Conservation (phyloP, 2,329 filamentous ascomycete genomes). For the Pseudocercospora pini-densiflorae region DNA sequence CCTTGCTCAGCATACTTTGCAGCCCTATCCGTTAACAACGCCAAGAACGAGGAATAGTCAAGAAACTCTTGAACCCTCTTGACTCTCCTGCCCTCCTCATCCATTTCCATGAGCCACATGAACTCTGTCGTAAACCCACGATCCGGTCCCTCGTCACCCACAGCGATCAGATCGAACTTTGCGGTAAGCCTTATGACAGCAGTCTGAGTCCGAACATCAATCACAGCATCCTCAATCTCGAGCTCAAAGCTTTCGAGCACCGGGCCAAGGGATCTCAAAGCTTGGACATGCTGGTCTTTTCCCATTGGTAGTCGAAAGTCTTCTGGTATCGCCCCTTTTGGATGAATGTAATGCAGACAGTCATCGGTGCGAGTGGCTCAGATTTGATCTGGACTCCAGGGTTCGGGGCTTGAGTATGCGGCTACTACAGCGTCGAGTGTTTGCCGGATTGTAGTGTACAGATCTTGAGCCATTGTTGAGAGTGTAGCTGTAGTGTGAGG, state of each 20-base stretch:
- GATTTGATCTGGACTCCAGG: slow-evolving; percentile 5
- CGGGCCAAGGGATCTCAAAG: background rate
- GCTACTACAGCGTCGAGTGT: slow-evolving; percentile 2
- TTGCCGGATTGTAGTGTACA: background rate
- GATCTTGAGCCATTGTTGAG: slow-evolving; percentile 11
- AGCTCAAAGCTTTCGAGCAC: background rate
- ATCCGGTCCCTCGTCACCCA: background rate
- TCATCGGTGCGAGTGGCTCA: slow-evolving; percentile 7
- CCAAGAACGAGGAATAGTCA: background rate
- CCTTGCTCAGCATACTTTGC: background rate
- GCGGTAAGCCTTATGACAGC: background rate
- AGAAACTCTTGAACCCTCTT: slow-evolving; percentile 12
- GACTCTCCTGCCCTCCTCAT: slow-evolving; percentile 4
- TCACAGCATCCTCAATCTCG: background rate
- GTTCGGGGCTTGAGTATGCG: slow-evolving; percentile 11
- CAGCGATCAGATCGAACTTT: background rate
- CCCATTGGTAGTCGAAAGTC: background rate
- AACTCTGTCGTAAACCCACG: background rate
- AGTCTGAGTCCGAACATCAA: background rate
- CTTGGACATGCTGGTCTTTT: background rate
- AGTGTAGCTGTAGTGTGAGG: background rate
- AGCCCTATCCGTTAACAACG: background rate
- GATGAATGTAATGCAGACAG: slow-evolving; percentile 6
- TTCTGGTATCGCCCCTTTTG: background rate
- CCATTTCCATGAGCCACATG: slow-evolving; percentile 12